Base-by-base conservation (phyloP, 257 asterid genomes). In the Solanum bulbocastanum region DNA sequence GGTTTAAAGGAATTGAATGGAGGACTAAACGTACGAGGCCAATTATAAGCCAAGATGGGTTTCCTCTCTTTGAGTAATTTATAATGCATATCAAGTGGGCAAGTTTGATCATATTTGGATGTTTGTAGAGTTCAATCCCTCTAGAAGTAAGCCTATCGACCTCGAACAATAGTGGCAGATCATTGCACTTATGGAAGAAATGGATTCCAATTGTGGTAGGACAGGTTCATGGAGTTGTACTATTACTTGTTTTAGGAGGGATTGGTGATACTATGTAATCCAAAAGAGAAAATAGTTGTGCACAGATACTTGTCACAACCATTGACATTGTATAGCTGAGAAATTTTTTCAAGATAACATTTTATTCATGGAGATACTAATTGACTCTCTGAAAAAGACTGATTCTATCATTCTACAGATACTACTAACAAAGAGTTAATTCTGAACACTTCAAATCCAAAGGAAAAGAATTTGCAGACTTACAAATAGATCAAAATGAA, bases 201-300 rank as follows among this genome's bases (percentile, higher is more conserved):
- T 94, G 98, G 99, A 92, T 91, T 3, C 88, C 92, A 5, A 69
- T 94, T 49, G 88, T 91, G 87, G 94, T 93, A 33, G 94, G 87
- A 15, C 92, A 92, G 84, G 98, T 89, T 87, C 96, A 96, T 92
- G 98, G 94, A 32, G 85, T 95, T 23, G 86, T 94, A 42, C 87
- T 95, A 83, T 66, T 95, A 42, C 37, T 93, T 83, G 95, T 95
- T 65, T 83, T 92, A 74, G 95, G 91, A 27, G 95, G 96, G 78
- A 42, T 94, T 71, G 95, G 90, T 46, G 56, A 20, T 94, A 90
- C 68, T 95, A 93, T 91, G 68, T 93, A 5, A 39, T 94, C 83
- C 86, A 87, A 83, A 95, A 87, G 91, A 93, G 94, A 83, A 92
- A 90, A 85, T 91, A 86, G 85, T 75, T 87, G 36, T 37, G 87